Conservation (phyloP, 2,329 filamentous ascomycete species). For the Gaeumannomyces tritici region DNA sequence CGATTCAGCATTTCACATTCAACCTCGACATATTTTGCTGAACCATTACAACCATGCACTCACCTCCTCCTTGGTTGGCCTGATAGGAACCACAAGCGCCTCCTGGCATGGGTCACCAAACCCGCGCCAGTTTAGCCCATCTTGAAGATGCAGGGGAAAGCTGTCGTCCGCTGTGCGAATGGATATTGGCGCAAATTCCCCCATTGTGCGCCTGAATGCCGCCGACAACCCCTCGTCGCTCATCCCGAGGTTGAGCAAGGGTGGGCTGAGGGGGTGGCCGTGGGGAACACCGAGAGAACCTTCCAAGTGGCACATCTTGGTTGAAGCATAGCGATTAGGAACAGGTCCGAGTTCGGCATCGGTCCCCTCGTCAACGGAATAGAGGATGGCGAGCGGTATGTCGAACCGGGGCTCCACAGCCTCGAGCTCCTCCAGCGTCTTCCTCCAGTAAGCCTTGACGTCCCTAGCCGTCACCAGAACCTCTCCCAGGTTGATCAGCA, state of each 20-base stretch:
- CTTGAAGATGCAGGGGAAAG: slow-evolving; percentile 46
- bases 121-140: slow-evolving; percentile 51
- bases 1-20: slow-evolving; percentile 62
- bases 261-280: slow-evolving; percentile 30
- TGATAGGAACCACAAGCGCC: slow-evolving; percentile 60
- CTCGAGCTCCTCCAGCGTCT: slow-evolving; percentile 31
- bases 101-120: slow-evolving; percentile 56
- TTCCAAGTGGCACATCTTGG: slow-evolving; percentile 29
- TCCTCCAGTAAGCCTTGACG: slow-evolving; percentile 37
- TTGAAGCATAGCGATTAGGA: slow-evolving; percentile 16
- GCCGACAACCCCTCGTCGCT: slow-evolving; percentile 26
- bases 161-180: slow-evolving; percentile 37
- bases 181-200: slow-evolving; percentile 26
- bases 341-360: slow-evolving; percentile 14
- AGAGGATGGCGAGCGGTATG: slow-evolving; percentile 40
- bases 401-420: slow-evolving; percentile 34
- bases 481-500: slow-evolving; percentile 38
- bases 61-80: slow-evolving; percentile 51
- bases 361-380: slow-evolving; percentile 34
- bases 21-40: slow-evolving; percentile 64
- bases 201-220: slow-evolving; percentile 28
- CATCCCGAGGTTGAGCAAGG: slow-evolving; percentile 23
- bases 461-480: slow-evolving; percentile 30
- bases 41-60: no score
- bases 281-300: slow-evolving; percentile 35